Evolutionary conservation across 345 rosid species (phyloP).

Genomic region (Lenwebbia sp.): DNA sequence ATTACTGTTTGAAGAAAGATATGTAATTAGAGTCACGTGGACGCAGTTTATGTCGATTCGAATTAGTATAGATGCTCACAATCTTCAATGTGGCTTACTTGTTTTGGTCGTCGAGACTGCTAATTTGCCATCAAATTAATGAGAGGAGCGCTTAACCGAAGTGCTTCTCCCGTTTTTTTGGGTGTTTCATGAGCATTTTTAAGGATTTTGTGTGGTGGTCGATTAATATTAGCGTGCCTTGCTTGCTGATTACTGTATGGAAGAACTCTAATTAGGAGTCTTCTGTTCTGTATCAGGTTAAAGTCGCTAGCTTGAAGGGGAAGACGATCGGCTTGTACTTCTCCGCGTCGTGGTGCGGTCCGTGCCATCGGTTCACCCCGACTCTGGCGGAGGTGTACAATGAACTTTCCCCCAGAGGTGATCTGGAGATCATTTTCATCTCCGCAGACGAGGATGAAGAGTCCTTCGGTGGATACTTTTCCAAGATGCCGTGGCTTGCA

Average conservation of each 20-base stretch:
- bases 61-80: not conserved
- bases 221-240: not conserved
- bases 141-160: not conserved
- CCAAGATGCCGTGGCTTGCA: conserved; percentile 88
- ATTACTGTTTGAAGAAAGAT: too few species aligned
- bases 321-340: conserved; percentile 67
- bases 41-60: not conserved
- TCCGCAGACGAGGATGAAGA: conserved; percentile 50
- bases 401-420: conserved; percentile 31
- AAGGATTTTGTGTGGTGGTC: too few species aligned
- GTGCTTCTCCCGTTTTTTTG: not conserved
- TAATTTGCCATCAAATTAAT: not conserved
- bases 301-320: conserved; percentile 56
- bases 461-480: conserved; percentile 44
- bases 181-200: too few species aligned
- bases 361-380: conserved; percentile 62
- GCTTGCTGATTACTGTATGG: not conserved
- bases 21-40: too few species aligned
- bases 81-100: not conserved
- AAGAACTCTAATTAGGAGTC: not conserved
- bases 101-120: not conserved
- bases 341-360: conserved; percentile 86
- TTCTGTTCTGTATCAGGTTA: conserved; percentile 26
- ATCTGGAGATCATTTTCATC: conserved; percentile 52
- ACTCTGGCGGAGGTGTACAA: conserved; percentile 37